These are phyloP conservation scores for Abrus pulchellus DNA, from an alignment of 306 rosid genomes.

Conservation along the genomic window DNA sequence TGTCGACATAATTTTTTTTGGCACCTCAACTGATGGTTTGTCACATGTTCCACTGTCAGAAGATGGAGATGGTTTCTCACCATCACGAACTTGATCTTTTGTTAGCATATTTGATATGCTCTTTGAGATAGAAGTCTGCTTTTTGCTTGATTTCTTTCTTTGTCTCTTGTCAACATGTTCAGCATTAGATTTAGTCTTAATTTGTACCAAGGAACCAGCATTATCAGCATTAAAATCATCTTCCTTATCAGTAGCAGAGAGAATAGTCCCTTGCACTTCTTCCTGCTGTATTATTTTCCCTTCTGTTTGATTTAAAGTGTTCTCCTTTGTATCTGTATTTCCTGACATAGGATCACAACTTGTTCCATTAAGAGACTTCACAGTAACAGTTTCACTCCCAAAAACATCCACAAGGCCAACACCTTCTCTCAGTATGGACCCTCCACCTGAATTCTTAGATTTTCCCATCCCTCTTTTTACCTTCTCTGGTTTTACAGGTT, in stretches of 20 bases:
- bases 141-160: conserved; percentile 62
- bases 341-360: conserved; percentile 47
- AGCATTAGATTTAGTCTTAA: conserved; percentile 49
- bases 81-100: conserved; percentile 50
- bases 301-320: conserved; percentile 51
- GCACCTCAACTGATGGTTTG: conserved; percentile 18
- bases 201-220: conserved; percentile 51
- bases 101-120: conserved; percentile 46
- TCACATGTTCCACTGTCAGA: conserved; percentile 40
- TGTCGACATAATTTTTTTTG: conserved; percentile 40
- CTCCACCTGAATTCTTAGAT: conserved; percentile 49
- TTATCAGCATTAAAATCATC: conserved; percentile 34
- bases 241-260: conserved; percentile 40
- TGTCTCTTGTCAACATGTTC: conserved; percentile 50
- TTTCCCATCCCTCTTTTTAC: conserved; percentile 55
- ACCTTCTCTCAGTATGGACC: conserved; percentile 28
- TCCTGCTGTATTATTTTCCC: conserved; percentile 44
- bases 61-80: conserved; percentile 39
- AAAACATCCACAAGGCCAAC: conserved; percentile 46
- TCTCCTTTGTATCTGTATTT: conserved; percentile 51
- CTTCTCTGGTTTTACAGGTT: conserved; percentile 48
- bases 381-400: conserved; percentile 40
- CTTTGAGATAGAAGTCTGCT: conserved; percentile 50
- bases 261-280: conserved; percentile 45
- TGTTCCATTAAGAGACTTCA: conserved; percentile 49